A percentile compares a stretch with the other conserved stretches of the same genome.
These are phyloP conservation scores for Wallacemonas sp. DNA, from an alignment of 208 protist genomes.

Conservation along the genomic window DNA sequence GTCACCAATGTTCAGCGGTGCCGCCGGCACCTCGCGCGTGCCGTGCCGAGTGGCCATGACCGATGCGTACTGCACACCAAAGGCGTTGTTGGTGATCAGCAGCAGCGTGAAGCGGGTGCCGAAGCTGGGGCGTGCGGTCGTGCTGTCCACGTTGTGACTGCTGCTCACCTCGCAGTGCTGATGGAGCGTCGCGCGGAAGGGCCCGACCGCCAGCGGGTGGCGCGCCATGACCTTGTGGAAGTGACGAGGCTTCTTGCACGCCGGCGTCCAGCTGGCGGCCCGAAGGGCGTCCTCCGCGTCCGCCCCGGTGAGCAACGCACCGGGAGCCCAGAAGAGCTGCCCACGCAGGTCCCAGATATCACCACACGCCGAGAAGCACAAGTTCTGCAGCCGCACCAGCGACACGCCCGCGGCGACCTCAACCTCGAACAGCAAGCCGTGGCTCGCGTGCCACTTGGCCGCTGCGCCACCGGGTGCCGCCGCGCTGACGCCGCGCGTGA, in stretches of 20 bases:
- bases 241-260: slow-evolving; percentile 7
- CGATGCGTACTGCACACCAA: neutral
- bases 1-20: neutral
- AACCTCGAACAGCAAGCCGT: slow-evolving; percentile 4
- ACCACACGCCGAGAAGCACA: slow-evolving; percentile 2
- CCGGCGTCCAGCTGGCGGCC: neutral
- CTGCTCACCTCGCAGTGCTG: neutral
- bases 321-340: neutral
- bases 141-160: neutral
- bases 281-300: neutral
- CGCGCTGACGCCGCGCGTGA: neutral
- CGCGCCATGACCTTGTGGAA: slow-evolving; percentile 8
- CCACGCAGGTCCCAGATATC: neutral
- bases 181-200: neutral
- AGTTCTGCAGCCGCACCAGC: neutral
- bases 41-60: neutral
- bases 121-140: neutral
- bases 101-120: slow-evolving; percentile 5
- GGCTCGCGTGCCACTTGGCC: neutral
- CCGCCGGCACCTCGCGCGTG: neutral
- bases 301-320: slow-evolving; percentile 3
- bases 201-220: neutral
- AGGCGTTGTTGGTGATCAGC: slow-evolving; percentile 5
- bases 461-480: neutral
- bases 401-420: slow-evolving; percentile 1